Conservation (phyloP, 345 rosid species). For the Reutealis trisperma region DNA sequence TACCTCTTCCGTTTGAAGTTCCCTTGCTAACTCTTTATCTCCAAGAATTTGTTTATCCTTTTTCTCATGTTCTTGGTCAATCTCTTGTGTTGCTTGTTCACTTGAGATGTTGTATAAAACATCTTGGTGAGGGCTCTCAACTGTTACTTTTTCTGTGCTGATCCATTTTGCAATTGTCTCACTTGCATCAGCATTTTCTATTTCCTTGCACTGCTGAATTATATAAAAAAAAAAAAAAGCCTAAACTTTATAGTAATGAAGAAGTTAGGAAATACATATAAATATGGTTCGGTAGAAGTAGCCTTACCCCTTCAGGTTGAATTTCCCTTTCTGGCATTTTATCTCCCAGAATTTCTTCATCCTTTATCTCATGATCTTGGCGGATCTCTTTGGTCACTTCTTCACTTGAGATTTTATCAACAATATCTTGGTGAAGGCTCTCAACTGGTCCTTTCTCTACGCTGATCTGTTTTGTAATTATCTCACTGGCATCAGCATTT, state of each 20-base stretch:
- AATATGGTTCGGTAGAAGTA: background rate
- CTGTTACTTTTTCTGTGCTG: background rate
- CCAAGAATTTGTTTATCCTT: conserved; percentile 22
- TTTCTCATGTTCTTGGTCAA: conserved; percentile 22
- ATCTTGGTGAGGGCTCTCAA: background rate
- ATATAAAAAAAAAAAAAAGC: background rate
- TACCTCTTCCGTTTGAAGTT: conserved; percentile 39
- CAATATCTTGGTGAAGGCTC: background rate
- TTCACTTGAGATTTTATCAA: no score
- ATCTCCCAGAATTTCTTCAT: conserved; percentile 21
- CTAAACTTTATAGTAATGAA: background rate
- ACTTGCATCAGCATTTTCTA: background rate
- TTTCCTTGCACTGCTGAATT: background rate
- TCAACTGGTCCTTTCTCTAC: background rate
- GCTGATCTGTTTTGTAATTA: background rate
- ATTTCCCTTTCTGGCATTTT: conserved; percentile 11
- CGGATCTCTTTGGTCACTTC: background rate
- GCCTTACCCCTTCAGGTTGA: conserved; percentile 39
- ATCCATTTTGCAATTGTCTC: background rate
- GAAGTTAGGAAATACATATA: background rate
- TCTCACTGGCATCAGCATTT: background rate
- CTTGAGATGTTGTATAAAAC: background rate
- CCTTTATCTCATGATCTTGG: conserved; percentile 26
- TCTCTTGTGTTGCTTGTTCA: background rate
- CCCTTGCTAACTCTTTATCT: conserved; percentile 14